Conservation (phyloP, 2,329 filamentous ascomycete genomes). For the Pseudogymnoascus sp. region DNA sequence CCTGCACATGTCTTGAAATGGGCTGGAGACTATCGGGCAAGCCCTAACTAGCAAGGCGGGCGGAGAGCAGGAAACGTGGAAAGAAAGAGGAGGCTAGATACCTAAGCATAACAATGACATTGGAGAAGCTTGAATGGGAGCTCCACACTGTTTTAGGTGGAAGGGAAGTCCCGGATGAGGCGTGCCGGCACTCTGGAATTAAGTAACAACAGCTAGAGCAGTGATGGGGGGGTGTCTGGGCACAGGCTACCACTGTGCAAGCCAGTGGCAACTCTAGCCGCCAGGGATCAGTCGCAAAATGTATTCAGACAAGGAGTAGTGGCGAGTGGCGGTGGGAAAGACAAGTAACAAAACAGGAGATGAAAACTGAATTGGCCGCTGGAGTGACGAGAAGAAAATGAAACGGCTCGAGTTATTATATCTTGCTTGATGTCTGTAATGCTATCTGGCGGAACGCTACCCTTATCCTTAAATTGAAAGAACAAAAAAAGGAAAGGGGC, state of each 20-base stretch:
- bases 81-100: conserved; percentile 6
- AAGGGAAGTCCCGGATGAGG: conserved; percentile 14
- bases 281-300: not conserved
- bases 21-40: not conserved
- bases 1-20: conserved; percentile 9
- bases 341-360: not conserved
- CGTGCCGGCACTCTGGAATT: conserved; percentile 11
- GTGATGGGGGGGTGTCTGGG: conserved; percentile 5
- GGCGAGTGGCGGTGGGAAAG: not conserved
- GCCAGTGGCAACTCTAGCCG: conserved; percentile 11
- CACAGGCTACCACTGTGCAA: conserved; percentile 5
- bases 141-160: conserved; percentile 12
- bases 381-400: not conserved
- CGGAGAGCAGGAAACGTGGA: not conserved
- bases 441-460: not conserved
- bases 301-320: conserved; percentile 7
- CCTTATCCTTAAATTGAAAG: conserved; percentile 4
- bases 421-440: conserved; percentile 7
- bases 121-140: conserved; percentile 12
- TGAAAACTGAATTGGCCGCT: not conserved
- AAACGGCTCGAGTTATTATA: conserved; percentile 1
- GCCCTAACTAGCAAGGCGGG: not conserved
- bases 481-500: not conserved
- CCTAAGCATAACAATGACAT: conserved; percentile 13
- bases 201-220: conserved; percentile 5